Evolutionary conservation across 2,329 filamentous ascomycete genomes (phyloP).

Genomic region (Coniochaeta pulveracea): DNA sequence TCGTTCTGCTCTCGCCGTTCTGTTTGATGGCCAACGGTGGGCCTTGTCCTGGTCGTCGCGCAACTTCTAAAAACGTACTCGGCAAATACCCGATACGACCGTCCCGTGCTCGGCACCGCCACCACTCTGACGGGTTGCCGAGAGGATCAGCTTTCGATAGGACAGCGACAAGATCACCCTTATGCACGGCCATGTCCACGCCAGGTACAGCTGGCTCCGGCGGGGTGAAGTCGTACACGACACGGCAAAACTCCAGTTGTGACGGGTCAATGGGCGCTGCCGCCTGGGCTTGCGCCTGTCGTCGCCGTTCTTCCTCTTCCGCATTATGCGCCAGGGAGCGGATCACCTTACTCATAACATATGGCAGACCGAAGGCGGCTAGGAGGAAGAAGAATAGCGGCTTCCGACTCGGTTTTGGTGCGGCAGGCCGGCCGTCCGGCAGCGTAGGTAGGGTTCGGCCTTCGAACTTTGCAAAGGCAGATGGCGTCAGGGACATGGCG

Average conservation of each 20-base stretch:
- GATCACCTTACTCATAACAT: constrained; percentile 95
- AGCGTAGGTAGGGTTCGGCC: constrained; percentile 42
- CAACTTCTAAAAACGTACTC: constrained; percentile 59
- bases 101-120: constrained; percentile 84
- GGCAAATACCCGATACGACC: constrained; percentile 88
- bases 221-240: constrained; percentile 87
- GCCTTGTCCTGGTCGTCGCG: constrained; percentile 10
- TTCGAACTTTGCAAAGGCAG: constrained; percentile 83
- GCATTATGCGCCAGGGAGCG: constrained; percentile 70
- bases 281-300: constrained; percentile 29
- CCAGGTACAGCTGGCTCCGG: constrained; percentile 50
- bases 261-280: constrained; percentile 62
- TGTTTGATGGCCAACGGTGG: constrained; percentile 36
- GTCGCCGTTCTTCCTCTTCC: constrained; percentile 66
- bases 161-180: constrained; percentile 91
- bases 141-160: constrained; percentile 86
- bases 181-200: constrained; percentile 83
- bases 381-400: constrained; percentile 92
- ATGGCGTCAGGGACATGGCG: constrained; percentile 75
- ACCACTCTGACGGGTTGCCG: constrained; percentile 92
- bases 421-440: constrained; percentile 45
- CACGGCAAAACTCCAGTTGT: constrained; percentile 92
- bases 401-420: constrained; percentile 76
- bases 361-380: constrained; percentile 89
- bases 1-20: constrained; percentile 34